Evolutionary conservation across 1,284 basidiomycete species (phyloP).

Genomic region (Inonotus hispidus): DNA sequence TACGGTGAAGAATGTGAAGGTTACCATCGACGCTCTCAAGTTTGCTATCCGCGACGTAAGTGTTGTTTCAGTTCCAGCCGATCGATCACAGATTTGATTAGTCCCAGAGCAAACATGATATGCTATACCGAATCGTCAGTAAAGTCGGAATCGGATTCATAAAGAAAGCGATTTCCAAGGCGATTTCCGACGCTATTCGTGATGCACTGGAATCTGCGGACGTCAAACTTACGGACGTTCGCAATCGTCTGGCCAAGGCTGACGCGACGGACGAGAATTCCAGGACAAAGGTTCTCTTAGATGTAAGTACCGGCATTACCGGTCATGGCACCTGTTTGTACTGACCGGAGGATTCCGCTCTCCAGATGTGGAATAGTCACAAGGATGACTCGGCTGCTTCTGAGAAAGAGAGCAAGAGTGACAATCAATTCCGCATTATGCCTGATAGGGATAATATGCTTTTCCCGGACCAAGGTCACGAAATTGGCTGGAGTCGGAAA

Average conservation of each 20-base stretch:
- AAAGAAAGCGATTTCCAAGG: conserved; percentile 88
- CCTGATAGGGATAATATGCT: conserved; percentile 58
- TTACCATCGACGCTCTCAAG: conserved; percentile 82
- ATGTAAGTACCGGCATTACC: conserved; percentile 36
- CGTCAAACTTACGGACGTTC: conserved; percentile 78
- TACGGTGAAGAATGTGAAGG: conserved; percentile 71
- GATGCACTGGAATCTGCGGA: conserved; percentile 84
- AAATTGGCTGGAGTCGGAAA: conserved; percentile 67
- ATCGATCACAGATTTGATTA: not conserved
- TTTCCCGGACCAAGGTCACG: conserved; percentile 56
- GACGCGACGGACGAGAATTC: conserved; percentile 47
- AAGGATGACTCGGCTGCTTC: conserved; percentile 19
- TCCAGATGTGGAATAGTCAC: conserved; percentile 36
- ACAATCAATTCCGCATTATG: conserved; percentile 66
- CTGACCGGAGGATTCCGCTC: not conserved
- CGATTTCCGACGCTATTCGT: conserved; percentile 69
- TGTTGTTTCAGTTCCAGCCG: not conserved
- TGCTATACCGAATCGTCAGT: conserved; percentile 80
- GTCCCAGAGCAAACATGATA: conserved; percentile 71
- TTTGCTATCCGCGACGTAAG: conserved; percentile 80
- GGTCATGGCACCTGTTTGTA: not conserved
- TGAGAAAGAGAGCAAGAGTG: not conserved
- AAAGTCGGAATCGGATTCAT: conserved; percentile 77
- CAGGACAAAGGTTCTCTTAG: conserved; percentile 60
- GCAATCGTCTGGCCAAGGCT: conserved; percentile 70